A percentile compares a stretch with the other conserved stretches of the same genome.
Evolutionary conservation across 257 asterid genomes (phyloP).

Genomic region (Thymus quinquecostatus): DNA sequence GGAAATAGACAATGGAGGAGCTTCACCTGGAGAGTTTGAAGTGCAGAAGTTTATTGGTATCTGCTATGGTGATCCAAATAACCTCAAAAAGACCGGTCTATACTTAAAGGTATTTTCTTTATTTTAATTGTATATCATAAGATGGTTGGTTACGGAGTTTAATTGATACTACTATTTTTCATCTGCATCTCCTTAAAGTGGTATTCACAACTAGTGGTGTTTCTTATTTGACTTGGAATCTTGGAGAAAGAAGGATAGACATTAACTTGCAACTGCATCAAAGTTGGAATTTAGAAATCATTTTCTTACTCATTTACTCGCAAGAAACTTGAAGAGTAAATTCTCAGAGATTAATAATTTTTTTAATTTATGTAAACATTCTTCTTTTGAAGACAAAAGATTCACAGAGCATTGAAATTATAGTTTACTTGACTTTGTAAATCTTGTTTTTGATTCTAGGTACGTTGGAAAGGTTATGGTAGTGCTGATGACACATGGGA

Average conservation of each 20-base stretch:
- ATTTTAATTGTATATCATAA: neutral
- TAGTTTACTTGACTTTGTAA: too few species aligned
- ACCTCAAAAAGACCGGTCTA: conserved; percentile 23
- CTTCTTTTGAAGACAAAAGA: neutral
- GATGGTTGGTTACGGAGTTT: neutral
- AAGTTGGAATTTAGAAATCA: too few species aligned
- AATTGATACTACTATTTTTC: too few species aligned
- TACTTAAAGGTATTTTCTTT: conserved; percentile 43
- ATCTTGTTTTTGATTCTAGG: conserved; percentile 30
- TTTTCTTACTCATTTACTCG: too few species aligned
- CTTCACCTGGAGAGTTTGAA: conserved; percentile 37
- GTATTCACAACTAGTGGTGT: too few species aligned
- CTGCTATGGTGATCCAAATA: conserved; percentile 54
- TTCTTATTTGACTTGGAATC: too few species aligned
- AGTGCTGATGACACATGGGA: conserved; percentile 53
- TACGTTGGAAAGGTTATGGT: conserved; percentile 53
- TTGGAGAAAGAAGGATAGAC: too few species aligned
- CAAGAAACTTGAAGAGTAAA: too few species aligned
- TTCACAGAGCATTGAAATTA: neutral
- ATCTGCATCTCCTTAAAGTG: too few species aligned
- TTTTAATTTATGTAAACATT: neutral
- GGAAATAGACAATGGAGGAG: conserved; percentile 31
- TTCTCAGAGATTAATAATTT: neutral
- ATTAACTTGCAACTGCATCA: too few species aligned
- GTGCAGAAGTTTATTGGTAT: conserved; percentile 44